phyloP scores from a whole-genome alignment of 2,329 filamentous ascomycete genomes.

The Sporothrix euskadiensis region DNA sequence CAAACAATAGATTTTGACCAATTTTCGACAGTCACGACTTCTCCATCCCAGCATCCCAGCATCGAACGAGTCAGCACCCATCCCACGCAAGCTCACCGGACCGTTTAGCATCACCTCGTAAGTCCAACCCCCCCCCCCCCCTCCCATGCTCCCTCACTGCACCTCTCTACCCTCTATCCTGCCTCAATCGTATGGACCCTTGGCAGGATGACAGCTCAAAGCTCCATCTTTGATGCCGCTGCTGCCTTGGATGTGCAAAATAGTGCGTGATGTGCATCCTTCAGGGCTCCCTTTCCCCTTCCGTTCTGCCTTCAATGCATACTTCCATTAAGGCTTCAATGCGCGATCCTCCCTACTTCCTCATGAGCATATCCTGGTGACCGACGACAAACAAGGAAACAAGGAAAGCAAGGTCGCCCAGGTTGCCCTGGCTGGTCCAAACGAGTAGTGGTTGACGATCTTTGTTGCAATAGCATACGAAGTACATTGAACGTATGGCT shows the following conservation, averaged over 20 bases:
- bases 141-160: neutral
- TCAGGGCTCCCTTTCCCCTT: neutral
- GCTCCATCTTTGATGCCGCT: constrained; percentile 5
- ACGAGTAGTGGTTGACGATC: neutral
- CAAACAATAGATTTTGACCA: neutral
- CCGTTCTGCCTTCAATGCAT: constrained; percentile 10
- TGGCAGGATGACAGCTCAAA: neutral
- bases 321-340: neutral
- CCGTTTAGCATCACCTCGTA: neutral
- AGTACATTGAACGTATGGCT: neutral
- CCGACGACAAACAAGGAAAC: constrained; percentile 10
- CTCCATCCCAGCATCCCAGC: neutral
- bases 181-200: neutral
- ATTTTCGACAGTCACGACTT: neutral
- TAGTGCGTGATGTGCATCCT: neutral
- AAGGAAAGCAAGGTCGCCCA: neutral
- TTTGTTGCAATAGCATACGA: neutral
- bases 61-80: constrained; percentile 5
- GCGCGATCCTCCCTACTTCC: neutral
- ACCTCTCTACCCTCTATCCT: neutral
- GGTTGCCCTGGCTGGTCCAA: neutral
- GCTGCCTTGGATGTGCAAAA: neutral
- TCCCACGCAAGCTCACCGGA: neutral
- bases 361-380: neutral
- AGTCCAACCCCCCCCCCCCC: neutral